Base-by-base conservation (phyloP, 257 asterid genomes). In the Nicotiana knightiana region DNA sequence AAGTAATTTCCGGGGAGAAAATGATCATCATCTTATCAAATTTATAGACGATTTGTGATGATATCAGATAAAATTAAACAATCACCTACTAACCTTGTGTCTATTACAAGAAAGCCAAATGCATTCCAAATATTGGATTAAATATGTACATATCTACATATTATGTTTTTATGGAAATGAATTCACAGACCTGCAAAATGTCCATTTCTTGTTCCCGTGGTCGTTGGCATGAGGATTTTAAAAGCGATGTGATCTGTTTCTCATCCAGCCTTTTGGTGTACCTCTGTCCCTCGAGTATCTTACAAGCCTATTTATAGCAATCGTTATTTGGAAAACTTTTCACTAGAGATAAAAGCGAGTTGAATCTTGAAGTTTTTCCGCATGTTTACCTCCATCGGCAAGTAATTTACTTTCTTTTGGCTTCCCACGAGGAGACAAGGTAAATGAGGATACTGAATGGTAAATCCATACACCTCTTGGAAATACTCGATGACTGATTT, bases 381-480 rank as follows among this genome's bases (percentile, higher is more conserved):
- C 28, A 9, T 75, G 6, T 26, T 71, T 18, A 94, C 99, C 99
- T 96, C 99, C 99, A 96, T 94, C 5, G 99, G 99, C 59, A 96
- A 88, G 88, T 96, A 96, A 89, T 91, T 96, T 43, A 97, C 97
- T 90, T 96, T 96, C 94, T 93, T 96, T 87, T 94, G 99, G 89
- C 93, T 96, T 86, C 99, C 99, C 4, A 96, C 99, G 89, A 94
- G 98, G 48, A 96, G 98, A 87, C 99, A 96, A 82, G 99, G 99
- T 75, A 96, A 94, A 88, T 96, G 98, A 85, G 96, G 85, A 63
- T 96, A 86, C 89, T 92, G 98, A 86, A 96, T 96, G 17, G 94
- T 89, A 89, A 93, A 96, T 65, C 87, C 99, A 78, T 96, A 94
- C 94, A 93, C 92, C 88, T 94, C 98, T 85, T 93, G 96, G 81